Percentiles rank a stretch among this genome's conserved stretches.
Conservation (phyloP, 345 rosid genomes). For the Citrus medica region DNA sequence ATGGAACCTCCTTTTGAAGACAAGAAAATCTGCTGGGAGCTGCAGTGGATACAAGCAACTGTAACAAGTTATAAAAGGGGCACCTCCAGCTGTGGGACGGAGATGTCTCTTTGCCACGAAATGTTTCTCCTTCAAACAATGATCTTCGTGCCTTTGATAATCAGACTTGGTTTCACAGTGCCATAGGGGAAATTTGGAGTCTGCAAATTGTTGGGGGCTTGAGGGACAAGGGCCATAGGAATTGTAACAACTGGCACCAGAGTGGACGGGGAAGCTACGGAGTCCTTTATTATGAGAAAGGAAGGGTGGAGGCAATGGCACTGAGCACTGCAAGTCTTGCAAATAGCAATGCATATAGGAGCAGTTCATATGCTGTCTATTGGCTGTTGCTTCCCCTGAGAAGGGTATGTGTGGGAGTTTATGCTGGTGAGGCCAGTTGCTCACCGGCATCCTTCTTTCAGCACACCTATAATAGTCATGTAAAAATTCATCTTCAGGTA, state of each 20-base stretch:
- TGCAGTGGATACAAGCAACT: conserved; percentile 51
- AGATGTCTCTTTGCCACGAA: conserved; percentile 53
- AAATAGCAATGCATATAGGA: conserved; percentile 32
- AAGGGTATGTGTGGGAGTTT: conserved; percentile 29
- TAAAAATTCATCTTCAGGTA: conserved; percentile 16
- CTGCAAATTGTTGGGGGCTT: conserved; percentile 55
- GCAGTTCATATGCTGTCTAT: conserved; percentile 30
- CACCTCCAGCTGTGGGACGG: conserved; percentile 80
- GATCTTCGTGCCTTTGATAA: conserved; percentile 44
- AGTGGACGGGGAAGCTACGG: conserved; percentile 20
- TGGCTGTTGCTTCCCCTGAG: conserved; percentile 44
- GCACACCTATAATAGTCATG: conserved; percentile 19
- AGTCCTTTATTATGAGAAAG: conserved; percentile 22
- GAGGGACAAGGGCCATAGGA: conserved; percentile 49
- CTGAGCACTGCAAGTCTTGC: conserved; percentile 31
- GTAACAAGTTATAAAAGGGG: conserved; percentile 68
- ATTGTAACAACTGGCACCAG: conserved; percentile 30
- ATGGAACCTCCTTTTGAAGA: conserved; percentile 57
- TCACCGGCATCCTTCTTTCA: conserved; percentile 23
- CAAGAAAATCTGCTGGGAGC: conserved; percentile 81
- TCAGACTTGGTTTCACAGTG: conserved; percentile 41
- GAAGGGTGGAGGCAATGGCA: conserved; percentile 31
- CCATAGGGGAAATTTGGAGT: conserved; percentile 37
- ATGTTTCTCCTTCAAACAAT: conserved; percentile 41
- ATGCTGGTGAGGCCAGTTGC: conserved; percentile 32